Conservation (phyloP, 1,139 yeast genomes). For the Chernovozyma aurita region DNA sequence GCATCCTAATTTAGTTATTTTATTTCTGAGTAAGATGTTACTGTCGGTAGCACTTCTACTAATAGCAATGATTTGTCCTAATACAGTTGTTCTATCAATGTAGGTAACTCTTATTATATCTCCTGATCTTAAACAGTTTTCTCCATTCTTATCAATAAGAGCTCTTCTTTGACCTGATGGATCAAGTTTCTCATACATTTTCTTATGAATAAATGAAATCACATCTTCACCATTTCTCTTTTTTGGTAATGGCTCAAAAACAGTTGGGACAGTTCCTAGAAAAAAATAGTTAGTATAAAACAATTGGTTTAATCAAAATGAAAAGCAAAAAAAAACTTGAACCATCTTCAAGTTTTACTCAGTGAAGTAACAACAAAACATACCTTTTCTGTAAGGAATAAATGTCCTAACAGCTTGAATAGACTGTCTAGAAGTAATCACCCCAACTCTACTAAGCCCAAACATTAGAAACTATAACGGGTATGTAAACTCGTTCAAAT, state of each 20-base stretch:
- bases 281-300: too few relatives aligned
- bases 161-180: constrained; percentile 68
- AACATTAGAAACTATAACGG: too few relatives aligned
- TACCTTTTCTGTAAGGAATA: constrained; percentile 18
- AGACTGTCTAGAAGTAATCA: constrained; percentile 9
- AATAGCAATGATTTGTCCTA: constrained; percentile 74
- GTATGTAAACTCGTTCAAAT: too few relatives aligned
- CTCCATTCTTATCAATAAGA: constrained; percentile 41
- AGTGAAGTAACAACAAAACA: too few relatives aligned
- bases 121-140: constrained; percentile 65
- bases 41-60: constrained; percentile 57
- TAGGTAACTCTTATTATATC: constrained; percentile 78
- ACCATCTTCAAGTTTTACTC: too few relatives aligned
- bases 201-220: constrained; percentile 43
- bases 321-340: too few relatives aligned
- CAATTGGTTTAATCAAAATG: too few relatives aligned
- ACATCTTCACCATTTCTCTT: constrained; percentile 49
- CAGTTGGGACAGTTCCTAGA: constrained; percentile 25
- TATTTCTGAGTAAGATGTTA: constrained; percentile 73
- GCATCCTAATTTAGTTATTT: constrained; percentile 71
- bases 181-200: constrained; percentile 57
- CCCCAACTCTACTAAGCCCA: constrained; percentile 9
- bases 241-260: constrained; percentile 50
- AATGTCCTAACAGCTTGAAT: constrained; percentile 18
- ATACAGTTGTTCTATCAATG: constrained; percentile 61